Percentiles rank a stretch among this genome's conserved stretches.
phyloP scores from a whole-genome alignment of 192 early-diverging fungal genomes.

The Thoreauomyces humboldtii region DNA sequence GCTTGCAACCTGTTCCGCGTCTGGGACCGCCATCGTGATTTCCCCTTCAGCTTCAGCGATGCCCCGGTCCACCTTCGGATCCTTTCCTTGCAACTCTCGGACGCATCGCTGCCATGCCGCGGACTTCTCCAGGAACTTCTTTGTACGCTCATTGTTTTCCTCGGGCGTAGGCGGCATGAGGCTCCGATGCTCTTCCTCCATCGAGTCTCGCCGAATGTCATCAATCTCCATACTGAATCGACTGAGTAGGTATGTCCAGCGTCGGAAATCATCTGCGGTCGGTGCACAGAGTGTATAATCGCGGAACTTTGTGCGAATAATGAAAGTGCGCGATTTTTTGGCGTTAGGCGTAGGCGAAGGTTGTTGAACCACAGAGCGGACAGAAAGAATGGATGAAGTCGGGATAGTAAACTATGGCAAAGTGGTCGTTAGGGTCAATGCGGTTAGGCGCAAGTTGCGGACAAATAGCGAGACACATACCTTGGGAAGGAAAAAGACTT shows the following conservation, averaged over 20 bases:
- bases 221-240: conserved; percentile 16
- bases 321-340: conserved; percentile 34
- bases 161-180: too few species aligned
- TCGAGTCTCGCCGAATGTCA: background rate
- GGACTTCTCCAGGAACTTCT: conserved; percentile 1
- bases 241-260: conserved; percentile 42
- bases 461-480: conserved; percentile 8
- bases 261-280: conserved; percentile 25
- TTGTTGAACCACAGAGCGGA: conserved; percentile 23
- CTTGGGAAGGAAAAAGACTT: conserved; percentile 40
- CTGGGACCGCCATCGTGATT: too few species aligned
- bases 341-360: conserved; percentile 23
- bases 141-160: too few species aligned
- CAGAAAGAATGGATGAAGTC: conserved; percentile 21
- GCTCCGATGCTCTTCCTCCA: too few species aligned
- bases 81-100: conserved; percentile 1
- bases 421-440: background rate
- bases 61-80: conserved; percentile 2
- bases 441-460: background rate
- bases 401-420: conserved; percentile 41
- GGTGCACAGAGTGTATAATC: conserved; percentile 42
- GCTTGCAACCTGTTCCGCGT: too few species aligned
- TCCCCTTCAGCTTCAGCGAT: background rate
- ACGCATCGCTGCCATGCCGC: background rate
- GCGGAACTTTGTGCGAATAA: conserved; percentile 31